phyloP scores from a whole-genome alignment of 768 basidiomycete species.

The Guyanaporus albipodus region DNA sequence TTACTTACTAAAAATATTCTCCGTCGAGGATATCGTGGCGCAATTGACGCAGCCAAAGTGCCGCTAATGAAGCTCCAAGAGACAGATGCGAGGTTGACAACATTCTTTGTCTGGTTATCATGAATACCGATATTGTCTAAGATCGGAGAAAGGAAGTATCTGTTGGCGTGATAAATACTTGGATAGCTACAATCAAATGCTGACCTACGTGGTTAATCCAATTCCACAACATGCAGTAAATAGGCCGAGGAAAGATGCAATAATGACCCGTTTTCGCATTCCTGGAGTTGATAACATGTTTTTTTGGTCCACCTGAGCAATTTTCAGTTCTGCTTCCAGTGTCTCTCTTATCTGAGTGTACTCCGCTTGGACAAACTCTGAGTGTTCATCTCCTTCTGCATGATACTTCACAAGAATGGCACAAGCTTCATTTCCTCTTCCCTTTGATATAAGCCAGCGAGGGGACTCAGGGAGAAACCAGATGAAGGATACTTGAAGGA shows the following conservation, averaged over 20 bases:
- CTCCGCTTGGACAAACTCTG: slow-evolving; percentile 56
- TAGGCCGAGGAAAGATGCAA: slow-evolving; percentile 12
- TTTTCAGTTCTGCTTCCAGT: slow-evolving; percentile 30
- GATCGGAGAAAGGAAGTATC: slow-evolving; percentile 7
- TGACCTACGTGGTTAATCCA: slow-evolving; percentile 9
- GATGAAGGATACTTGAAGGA: slow-evolving; percentile 52
- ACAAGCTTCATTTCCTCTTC: slow-evolving; percentile 45
- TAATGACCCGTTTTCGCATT: slow-evolving; percentile 16
- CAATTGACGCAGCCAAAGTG: not conserved
- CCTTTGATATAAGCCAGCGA: slow-evolving; percentile 58
- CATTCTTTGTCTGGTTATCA: slow-evolving; percentile 12
- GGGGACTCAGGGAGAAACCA: slow-evolving; percentile 61
- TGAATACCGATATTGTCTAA: slow-evolving; percentile 16
- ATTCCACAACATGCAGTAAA: slow-evolving; percentile 15
- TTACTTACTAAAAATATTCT: slow-evolving; percentile 8
- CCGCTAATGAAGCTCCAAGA: slow-evolving; percentile 1
- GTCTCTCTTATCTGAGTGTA: slow-evolving; percentile 55
- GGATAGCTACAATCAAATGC: slow-evolving; percentile 12
- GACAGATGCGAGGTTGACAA: slow-evolving; percentile 4
- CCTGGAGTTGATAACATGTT: slow-evolving; percentile 2
- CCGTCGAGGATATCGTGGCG: slow-evolving; percentile 10
- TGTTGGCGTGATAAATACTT: not conserved
- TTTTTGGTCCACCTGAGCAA: not conserved
- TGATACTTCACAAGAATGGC: slow-evolving; percentile 53
- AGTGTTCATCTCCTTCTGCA: slow-evolving; percentile 48